phyloP scores from a whole-genome alignment of 208 protist genomes.

The Sergeia podlipaevii region DNA sequence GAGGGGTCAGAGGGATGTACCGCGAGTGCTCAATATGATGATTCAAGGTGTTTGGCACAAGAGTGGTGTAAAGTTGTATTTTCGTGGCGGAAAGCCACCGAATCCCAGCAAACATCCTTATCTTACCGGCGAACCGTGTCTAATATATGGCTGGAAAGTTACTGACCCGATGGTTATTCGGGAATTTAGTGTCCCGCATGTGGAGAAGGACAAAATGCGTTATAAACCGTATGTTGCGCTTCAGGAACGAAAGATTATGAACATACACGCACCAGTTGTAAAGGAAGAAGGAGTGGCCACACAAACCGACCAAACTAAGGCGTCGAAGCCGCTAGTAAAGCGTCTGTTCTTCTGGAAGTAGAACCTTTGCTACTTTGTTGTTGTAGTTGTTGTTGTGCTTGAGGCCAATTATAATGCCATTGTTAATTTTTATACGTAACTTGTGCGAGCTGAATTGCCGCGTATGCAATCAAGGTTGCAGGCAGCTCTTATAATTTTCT shows the following conservation, averaged over 20 bases:
- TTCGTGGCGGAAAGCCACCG: constrained; percentile 84
- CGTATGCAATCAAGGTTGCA: no score
- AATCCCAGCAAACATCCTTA: constrained; percentile 88
- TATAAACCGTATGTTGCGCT: constrained; percentile 90
- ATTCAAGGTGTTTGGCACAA: constrained; percentile 92
- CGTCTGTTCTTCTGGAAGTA: constrained; percentile 89
- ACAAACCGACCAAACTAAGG: constrained; percentile 4
- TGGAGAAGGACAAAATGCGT: constrained; percentile 61
- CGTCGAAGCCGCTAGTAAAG: constrained; percentile 79
- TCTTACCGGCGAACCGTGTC: constrained; percentile 86
- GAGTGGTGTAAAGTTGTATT: constrained; percentile 86
- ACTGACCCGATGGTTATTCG: constrained; percentile 77
- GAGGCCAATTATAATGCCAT: background rate
- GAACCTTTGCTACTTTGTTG: constrained; percentile 1
- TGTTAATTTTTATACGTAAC: background rate
- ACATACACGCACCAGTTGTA: constrained; percentile 9
- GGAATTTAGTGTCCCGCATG: constrained; percentile 72
- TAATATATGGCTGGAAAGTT: constrained; percentile 87
- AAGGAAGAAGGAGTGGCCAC: constrained; percentile 9
- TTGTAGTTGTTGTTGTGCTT: constrained; percentile 1
- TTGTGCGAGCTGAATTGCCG: no score
- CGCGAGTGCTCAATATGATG: constrained; percentile 85
- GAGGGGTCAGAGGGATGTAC: constrained; percentile 48
- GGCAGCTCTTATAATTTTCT: no score
- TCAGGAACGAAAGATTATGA: constrained; percentile 83